Conservation (phyloP, 2,329 filamentous ascomycete species). For the Pseudocercospora crystallina region DNA sequence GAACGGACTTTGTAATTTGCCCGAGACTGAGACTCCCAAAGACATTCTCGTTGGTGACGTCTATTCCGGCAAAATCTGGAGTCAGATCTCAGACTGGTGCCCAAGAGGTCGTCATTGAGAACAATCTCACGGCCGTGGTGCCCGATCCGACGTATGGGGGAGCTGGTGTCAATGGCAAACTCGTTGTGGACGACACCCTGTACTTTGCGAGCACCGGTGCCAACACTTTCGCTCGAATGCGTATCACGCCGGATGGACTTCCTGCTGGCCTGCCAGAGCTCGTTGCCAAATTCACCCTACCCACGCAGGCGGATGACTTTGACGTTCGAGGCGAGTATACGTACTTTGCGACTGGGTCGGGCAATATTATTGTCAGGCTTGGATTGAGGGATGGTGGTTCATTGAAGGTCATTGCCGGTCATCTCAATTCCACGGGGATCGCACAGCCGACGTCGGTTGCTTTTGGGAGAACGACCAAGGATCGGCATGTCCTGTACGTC, state of each 20-base stretch:
- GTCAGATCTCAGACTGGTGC: not conserved
- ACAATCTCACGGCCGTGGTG: not conserved
- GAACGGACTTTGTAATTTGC: not conserved
- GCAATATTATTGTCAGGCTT: not conserved
- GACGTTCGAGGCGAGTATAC: not conserved
- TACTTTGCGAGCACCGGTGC: not conserved
- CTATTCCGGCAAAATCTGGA: not conserved
- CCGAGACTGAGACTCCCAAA: not conserved
- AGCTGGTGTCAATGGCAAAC: not conserved
- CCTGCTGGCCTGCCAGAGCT: not conserved
- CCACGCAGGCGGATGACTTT: constrained; percentile 1
- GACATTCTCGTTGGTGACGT: constrained; percentile 1
- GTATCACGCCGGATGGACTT: not conserved
- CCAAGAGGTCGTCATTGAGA: not conserved
- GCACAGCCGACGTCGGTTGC: constrained; percentile 2
- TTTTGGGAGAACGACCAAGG: not conserved
- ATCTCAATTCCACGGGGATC: constrained; percentile 2
- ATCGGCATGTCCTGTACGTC: not conserved
- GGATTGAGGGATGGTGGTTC: too few species aligned
- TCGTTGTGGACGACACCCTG: not conserved
- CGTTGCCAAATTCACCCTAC: not conserved
- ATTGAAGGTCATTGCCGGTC: not conserved
- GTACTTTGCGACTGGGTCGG: constrained; percentile 2
- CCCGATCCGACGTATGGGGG: not conserved
- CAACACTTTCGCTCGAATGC: not conserved